These are phyloP conservation scores for Obba rivulosa DNA, from an alignment of 768 basidiomycete species.

Conservation along the genomic window DNA sequence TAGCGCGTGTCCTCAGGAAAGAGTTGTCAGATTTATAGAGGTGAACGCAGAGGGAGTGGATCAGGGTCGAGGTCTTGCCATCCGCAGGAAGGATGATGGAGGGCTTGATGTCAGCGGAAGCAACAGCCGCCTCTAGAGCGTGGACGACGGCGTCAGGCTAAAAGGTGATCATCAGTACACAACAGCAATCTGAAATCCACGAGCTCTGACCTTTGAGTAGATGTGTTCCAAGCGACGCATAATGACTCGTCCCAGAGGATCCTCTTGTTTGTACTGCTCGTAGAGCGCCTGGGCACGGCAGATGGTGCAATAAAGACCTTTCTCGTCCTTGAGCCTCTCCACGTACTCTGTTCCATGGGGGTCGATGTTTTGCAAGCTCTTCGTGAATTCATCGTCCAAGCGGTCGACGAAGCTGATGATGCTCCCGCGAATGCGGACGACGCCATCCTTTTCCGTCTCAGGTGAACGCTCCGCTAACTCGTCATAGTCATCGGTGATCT, in stretches of 20 bases:
- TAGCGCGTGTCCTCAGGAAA: slow-evolving; percentile 90
- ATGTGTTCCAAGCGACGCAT: slow-evolving; percentile 97
- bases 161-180: slow-evolving; percentile 4
- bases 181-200: neutral
- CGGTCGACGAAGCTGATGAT: slow-evolving; percentile 96
- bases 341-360: slow-evolving; percentile 99
- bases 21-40: slow-evolving; percentile 92
- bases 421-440: slow-evolving; percentile 88
- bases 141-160: slow-evolving; percentile 92
- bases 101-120: slow-evolving; percentile 55
- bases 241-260: slow-evolving; percentile 80
- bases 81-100: slow-evolving; percentile 52
- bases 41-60: slow-evolving; percentile 85
- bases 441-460: slow-evolving; percentile 57
- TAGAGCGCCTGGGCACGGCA: slow-evolving; percentile 91
- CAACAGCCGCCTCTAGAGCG: slow-evolving; percentile 74
- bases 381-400: slow-evolving; percentile 96
- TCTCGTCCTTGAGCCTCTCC: slow-evolving; percentile 94
- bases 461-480: slow-evolving; percentile 82
- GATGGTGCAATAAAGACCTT: slow-evolving; percentile 88
- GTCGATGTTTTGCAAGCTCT: slow-evolving; percentile 95
- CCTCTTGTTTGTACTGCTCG: slow-evolving; percentile 70
- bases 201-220: slow-evolving; percentile 79
- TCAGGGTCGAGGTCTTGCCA: slow-evolving; percentile 63
- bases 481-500: slow-evolving; percentile 86